Evolutionary conservation across 208 protist genomes (phyloP).

Genomic region (Crithidia sp.): DNA sequence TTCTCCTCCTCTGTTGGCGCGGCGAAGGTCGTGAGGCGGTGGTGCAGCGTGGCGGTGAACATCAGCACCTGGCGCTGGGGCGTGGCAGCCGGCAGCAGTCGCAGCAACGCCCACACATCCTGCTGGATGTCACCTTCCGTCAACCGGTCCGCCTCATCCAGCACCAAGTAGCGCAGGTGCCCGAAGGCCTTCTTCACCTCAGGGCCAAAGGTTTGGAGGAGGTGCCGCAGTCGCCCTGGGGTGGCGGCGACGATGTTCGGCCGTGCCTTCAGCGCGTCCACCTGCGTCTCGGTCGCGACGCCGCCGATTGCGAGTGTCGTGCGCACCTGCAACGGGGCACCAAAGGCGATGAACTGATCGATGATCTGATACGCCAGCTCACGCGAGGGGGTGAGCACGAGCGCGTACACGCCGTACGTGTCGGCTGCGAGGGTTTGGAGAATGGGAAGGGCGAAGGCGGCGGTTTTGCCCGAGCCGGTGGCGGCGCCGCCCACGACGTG

Average conservation of each 20-base stretch:
- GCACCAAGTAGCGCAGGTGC: slow-evolving; percentile 80
- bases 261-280: slow-evolving; percentile 72
- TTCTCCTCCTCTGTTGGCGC: slow-evolving; percentile 3
- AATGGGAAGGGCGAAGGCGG: slow-evolving; percentile 98
- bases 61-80: slow-evolving; percentile 58
- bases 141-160: slow-evolving; percentile 88
- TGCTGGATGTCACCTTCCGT: slow-evolving; percentile 75
- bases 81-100: slow-evolving; percentile 38
- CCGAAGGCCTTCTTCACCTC: slow-evolving; percentile 66
- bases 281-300: slow-evolving; percentile 74
- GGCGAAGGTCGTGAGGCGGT: slow-evolving; percentile 45
- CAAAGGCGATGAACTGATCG: slow-evolving; percentile 89
- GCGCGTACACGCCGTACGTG: slow-evolving; percentile 96
- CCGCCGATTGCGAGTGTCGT: slow-evolving; percentile 79
- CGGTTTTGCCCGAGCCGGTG: slow-evolving; percentile 98
- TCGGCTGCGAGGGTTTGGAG: slow-evolving; percentile 95
- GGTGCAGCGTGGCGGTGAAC: slow-evolving; percentile 82
- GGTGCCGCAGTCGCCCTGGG: slow-evolving; percentile 71
- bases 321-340: slow-evolving; percentile 73
- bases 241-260: slow-evolving; percentile 89
- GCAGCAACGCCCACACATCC: slow-evolving; percentile 57
- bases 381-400: slow-evolving; percentile 97
- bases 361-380: slow-evolving; percentile 97
- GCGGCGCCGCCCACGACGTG: slow-evolving; percentile 94
- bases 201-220: slow-evolving; percentile 50